These are phyloP conservation scores for Vaccinium darrowii DNA, from an alignment of 148 eudicot genomes.

Conservation along the genomic window DNA sequence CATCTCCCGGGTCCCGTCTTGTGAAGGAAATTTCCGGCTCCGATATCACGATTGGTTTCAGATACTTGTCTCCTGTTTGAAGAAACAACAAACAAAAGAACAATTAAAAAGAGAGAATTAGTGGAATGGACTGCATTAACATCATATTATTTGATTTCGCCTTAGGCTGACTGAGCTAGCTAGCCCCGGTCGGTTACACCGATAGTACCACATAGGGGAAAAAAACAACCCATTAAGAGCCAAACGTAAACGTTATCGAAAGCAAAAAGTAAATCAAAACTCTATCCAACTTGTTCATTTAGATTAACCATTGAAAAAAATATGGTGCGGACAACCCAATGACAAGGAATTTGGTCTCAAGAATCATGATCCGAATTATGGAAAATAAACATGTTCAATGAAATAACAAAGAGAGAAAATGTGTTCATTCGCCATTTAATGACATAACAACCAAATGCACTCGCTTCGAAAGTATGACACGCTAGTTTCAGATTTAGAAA, in stretches of 20 bases:
- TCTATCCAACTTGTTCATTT: not conserved
- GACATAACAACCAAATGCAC: not conserved
- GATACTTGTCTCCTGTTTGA: slow-evolving; percentile 38
- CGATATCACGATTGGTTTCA: slow-evolving; percentile 32
- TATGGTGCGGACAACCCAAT: not conserved
- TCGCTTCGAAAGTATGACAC: not conserved
- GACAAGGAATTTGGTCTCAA: not conserved
- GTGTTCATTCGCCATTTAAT: not conserved
- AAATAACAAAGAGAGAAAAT: not conserved
- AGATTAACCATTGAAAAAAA: not conserved
- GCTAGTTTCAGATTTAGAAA: not conserved
- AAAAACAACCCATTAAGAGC: not conserved
- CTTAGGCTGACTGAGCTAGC: too few relatives aligned
- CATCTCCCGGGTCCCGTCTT: slow-evolving; percentile 30
- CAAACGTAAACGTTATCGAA: not conserved
- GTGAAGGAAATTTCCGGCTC: slow-evolving; percentile 45
- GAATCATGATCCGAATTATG: not conserved
- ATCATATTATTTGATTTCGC: not conserved
- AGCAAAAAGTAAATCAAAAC: not conserved
- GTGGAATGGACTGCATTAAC: not conserved
- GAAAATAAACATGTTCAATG: not conserved
- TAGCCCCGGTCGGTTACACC: not conserved
- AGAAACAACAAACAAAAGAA: not conserved
- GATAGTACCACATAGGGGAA: not conserved
- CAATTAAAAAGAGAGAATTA: not conserved